These are phyloP conservation scores for Colletotrichum euphorbiae DNA, from an alignment of 2,329 filamentous ascomycete species.

Conservation along the genomic window DNA sequence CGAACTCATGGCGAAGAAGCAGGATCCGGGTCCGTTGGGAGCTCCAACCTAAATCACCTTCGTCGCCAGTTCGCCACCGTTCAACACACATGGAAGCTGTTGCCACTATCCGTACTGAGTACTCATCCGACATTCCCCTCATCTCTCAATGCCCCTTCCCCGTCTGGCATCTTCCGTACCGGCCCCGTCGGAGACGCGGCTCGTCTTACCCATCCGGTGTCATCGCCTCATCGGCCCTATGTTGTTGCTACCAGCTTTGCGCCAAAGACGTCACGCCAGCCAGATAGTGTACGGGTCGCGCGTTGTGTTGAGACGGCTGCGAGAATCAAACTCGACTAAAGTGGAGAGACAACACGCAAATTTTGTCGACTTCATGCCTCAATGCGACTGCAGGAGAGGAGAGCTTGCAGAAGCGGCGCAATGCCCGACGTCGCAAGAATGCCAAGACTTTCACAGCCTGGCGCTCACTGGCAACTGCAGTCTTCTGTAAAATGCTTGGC, in stretches of 20 bases:
- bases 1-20: background rate
- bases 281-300: background rate
- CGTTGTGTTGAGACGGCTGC: constrained; percentile 1
- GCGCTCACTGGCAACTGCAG: constrained; percentile 8
- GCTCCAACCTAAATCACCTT: constrained; percentile 12
- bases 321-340: background rate
- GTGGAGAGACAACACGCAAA: constrained; percentile 27
- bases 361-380: background rate
- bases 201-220: background rate
- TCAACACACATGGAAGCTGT: constrained; percentile 4
- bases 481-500: constrained; percentile 18
- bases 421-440: constrained; percentile 17
- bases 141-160: background rate
- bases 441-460: constrained; percentile 30
- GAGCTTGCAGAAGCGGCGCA: constrained; percentile 13
- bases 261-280: background rate
- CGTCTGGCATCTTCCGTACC: background rate
- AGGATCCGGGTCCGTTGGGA: constrained; percentile 33
- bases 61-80: constrained; percentile 17
- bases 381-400: constrained; percentile 5
- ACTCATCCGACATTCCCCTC: background rate
- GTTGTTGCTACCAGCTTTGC: background rate
- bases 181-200: constrained; percentile 1
- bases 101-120: background rate
- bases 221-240: background rate